Evolutionary conservation across 345 rosid genomes (phyloP).

Genomic region (Populus deltoides): DNA sequence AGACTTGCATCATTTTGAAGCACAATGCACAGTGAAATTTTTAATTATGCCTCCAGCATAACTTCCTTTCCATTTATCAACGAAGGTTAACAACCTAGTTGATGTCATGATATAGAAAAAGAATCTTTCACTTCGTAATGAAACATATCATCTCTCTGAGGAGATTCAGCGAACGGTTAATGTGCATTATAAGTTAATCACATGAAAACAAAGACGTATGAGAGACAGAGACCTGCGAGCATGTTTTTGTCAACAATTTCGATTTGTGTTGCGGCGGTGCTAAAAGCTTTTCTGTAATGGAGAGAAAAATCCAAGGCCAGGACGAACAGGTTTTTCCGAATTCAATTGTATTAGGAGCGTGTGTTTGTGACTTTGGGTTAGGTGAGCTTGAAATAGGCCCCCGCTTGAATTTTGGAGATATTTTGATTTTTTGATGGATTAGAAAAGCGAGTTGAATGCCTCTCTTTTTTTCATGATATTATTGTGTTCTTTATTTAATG

Average conservation of each 20-base stretch:
- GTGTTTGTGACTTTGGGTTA: background rate
- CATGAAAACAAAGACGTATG: fast-evolving
- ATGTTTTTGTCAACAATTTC: background rate
- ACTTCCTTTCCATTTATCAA: no score
- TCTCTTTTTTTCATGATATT: no score
- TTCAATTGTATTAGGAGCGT: background rate
- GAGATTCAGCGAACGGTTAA: constrained; percentile 1
- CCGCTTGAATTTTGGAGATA: background rate
- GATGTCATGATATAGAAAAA: background rate
- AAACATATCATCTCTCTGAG: background rate
- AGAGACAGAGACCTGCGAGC: background rate
- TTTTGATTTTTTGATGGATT: background rate
- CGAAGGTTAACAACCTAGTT: background rate
- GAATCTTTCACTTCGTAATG: background rate
- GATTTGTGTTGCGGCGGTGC: background rate
- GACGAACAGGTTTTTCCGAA: background rate
- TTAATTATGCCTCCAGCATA: background rate
- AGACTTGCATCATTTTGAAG: background rate
- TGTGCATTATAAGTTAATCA: background rate
- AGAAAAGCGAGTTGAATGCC: background rate
- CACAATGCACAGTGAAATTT: background rate
- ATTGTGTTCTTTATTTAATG: no score
- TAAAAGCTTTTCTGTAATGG: background rate
- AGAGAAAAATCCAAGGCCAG: background rate
- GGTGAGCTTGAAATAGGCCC: background rate